A percentile compares a stretch with the other conserved stretches of the same genome.
These are phyloP conservation scores for Pichia membranifaciens DNA, from an alignment of 805 yeast genomes.

Conservation along the genomic window DNA sequence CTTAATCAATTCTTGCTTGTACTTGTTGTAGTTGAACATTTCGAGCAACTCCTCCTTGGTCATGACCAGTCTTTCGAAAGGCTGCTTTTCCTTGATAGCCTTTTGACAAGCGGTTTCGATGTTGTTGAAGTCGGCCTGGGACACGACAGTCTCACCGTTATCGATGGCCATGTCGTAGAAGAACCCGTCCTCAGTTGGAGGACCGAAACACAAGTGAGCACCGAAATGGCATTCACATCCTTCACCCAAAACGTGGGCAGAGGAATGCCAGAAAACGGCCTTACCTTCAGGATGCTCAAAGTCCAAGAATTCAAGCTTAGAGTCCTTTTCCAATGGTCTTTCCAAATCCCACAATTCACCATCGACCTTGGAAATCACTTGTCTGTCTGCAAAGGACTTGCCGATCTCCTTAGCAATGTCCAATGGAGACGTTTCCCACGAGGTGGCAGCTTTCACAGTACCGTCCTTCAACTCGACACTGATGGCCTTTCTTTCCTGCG, in stretches of 20 bases:
- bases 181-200: conserved; percentile 97
- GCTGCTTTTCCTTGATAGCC: conserved; percentile 92
- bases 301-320: conserved; percentile 73
- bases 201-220: conserved; percentile 89
- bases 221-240: conserved; percentile 96
- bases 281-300: conserved; percentile 93
- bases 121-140: conserved; percentile 76
- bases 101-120: conserved; percentile 83
- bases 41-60: conserved; percentile 84
- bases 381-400: conserved; percentile 81
- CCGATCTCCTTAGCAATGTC: conserved; percentile 80
- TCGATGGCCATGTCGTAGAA: conserved; percentile 92
- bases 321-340: conserved; percentile 79
- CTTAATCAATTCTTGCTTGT: conserved; percentile 80
- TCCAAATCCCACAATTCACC: conserved; percentile 92
- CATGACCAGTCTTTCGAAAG: conserved; percentile 87
- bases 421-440: conserved; percentile 89
- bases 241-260: conserved; percentile 97
- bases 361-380: conserved; percentile 85
- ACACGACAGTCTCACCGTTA: conserved; percentile 66
- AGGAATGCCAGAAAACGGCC: conserved; percentile 96
- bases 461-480: conserved; percentile 86
- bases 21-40: conserved; percentile 95
- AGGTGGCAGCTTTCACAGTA: conserved; percentile 62
- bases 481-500: conserved; percentile 53